These are phyloP conservation scores for Saussurea involucrata DNA, from an alignment of 129 eudicot species.

Conservation along the genomic window DNA sequence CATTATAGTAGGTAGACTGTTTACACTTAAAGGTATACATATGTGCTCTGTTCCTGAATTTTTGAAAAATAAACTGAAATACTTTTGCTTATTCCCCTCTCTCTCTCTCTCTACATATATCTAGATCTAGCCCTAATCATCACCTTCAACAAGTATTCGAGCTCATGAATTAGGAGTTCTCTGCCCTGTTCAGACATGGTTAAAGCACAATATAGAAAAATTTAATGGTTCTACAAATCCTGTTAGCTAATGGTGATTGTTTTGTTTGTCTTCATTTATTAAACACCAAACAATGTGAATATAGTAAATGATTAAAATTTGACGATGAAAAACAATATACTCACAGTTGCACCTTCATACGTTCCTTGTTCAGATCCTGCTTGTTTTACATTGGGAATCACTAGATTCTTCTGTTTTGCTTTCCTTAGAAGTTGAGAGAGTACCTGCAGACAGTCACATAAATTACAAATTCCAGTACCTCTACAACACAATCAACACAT, in stretches of 20 bases:
- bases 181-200: background rate
- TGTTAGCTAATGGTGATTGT: background rate
- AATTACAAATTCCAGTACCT: background rate
- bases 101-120: background rate
- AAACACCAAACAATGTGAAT: background rate
- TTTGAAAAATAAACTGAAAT: background rate
- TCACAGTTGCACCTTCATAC: conserved; percentile 99
- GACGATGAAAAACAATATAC: conserved; percentile 23
- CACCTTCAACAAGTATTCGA: background rate
- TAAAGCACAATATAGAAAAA: background rate
- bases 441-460: conserved; percentile 47
- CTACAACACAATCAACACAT: background rate
- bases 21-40: background rate
- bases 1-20: background rate
- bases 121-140: background rate
- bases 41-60: background rate
- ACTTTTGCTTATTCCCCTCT: background rate
- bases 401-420: conserved; percentile 76
- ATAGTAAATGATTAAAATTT: background rate
- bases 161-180: background rate
- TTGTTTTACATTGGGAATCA: conserved; percentile 84
- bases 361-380: conserved; percentile 99
- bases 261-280: background rate
- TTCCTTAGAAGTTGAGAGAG: conserved; percentile 97
- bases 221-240: background rate